A percentile compares a stretch with the other conserved stretches of the same genome.
phyloP scores from a whole-genome alignment of 805 yeast species.

The Lachancea kluyveri region DNA sequence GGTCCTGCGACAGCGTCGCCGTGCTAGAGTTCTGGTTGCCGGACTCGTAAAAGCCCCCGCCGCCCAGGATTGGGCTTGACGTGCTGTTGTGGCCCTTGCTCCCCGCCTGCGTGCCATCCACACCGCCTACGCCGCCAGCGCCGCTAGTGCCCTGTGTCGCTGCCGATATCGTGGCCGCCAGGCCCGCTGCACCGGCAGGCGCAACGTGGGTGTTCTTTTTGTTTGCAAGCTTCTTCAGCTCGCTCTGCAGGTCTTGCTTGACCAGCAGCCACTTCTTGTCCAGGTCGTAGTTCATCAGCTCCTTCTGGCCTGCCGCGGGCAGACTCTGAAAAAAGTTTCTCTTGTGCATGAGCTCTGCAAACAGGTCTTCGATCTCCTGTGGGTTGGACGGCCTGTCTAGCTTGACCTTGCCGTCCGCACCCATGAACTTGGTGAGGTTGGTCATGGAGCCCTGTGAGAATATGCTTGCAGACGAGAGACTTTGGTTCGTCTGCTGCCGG shows the following conservation, averaged over 20 bases:
- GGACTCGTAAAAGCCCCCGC: conserved; percentile 5
- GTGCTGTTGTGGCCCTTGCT: conserved; percentile 3
- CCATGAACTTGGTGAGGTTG: conserved; percentile 23
- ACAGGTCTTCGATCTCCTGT: conserved; percentile 64
- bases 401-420: conserved; percentile 25
- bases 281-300: conserved; percentile 65
- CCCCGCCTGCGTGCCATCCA: neutral
- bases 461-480: conserved; percentile 21
- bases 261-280: conserved; percentile 90
- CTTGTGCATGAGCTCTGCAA: conserved; percentile 72
- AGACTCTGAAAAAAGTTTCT: conserved; percentile 63
- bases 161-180: conserved; percentile 1
- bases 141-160: conserved; percentile 1
- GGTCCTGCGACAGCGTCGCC: conserved; percentile 23
- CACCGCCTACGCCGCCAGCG: conserved; percentile 1
- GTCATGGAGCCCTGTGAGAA: conserved; percentile 24
- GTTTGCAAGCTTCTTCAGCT: conserved; percentile 49
- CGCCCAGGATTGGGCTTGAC: conserved; percentile 4
- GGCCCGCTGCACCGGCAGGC: neutral
- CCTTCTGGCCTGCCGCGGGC: conserved; percentile 67
- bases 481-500: conserved; percentile 24
- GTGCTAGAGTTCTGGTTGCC: conserved; percentile 20
- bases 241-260: conserved; percentile 78
- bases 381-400: conserved; percentile 65
- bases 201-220: conserved; percentile 16